Conservation (phyloP, 2,329 filamentous ascomycete genomes). For the Colletotrichum sp. region DNA sequence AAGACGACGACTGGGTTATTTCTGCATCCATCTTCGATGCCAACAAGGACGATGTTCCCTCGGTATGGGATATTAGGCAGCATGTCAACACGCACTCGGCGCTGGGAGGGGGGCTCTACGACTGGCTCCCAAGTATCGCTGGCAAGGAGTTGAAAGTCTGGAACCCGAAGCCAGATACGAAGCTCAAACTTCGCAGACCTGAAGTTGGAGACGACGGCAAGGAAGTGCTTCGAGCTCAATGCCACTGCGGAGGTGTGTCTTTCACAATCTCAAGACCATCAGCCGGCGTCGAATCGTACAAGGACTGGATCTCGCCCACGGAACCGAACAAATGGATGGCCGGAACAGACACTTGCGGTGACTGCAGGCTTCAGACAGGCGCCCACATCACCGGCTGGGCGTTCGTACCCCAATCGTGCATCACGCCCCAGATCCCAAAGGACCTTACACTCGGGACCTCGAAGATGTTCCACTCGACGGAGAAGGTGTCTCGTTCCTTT, state of each 20-base stretch:
- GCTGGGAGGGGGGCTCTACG: slow-evolving; percentile 39
- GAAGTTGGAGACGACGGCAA: slow-evolving; percentile 39
- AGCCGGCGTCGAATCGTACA: slow-evolving; percentile 29
- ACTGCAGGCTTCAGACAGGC: slow-evolving; percentile 48
- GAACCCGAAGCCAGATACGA: slow-evolving; percentile 36
- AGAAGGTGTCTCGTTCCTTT: slow-evolving; percentile 44
- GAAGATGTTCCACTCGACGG: slow-evolving; percentile 45
- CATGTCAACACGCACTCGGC: slow-evolving; percentile 42
- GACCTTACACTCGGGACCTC: slow-evolving; percentile 46
- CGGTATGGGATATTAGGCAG: slow-evolving; percentile 36
- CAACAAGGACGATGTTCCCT: slow-evolving; percentile 32
- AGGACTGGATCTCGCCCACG: slow-evolving; percentile 37
- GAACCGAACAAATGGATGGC: slow-evolving; percentile 48
- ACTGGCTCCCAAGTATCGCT: slow-evolving; percentile 36
- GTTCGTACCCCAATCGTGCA: slow-evolving; percentile 39
- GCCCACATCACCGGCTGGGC: slow-evolving; percentile 48
- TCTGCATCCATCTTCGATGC: slow-evolving; percentile 43
- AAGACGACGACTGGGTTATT: slow-evolving; percentile 39
- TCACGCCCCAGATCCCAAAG: slow-evolving; percentile 39
- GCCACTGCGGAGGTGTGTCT: slow-evolving; percentile 51
- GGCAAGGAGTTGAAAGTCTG: slow-evolving; percentile 34
- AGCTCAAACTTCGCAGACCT: slow-evolving; percentile 24
- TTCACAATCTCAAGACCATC: slow-evolving; percentile 48
- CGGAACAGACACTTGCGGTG: slow-evolving; percentile 44
- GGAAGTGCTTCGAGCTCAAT: slow-evolving; percentile 46